Base-by-base conservation (phyloP, 2,329 filamentous ascomycete genomes). In the Penicillium nordicum region DNA sequence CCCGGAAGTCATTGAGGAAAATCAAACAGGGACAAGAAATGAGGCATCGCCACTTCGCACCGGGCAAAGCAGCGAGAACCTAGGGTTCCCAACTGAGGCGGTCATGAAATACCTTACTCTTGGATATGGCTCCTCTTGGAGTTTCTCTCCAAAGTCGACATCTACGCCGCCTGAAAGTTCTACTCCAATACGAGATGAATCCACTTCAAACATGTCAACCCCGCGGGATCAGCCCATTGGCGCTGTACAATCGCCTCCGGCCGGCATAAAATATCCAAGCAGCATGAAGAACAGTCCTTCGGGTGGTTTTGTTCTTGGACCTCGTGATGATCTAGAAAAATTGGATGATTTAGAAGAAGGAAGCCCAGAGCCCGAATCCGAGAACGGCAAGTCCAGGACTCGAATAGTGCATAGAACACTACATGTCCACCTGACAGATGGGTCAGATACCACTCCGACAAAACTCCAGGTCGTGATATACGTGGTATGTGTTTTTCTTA, bases 101-200 rank as follows among this genome's bases (percentile, higher is more conserved):
- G 69, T 80, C 55, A 76, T 80, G 67, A 81, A 79, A 59, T 77
- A 79, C 60, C 67, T 81, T 32, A 80, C 77, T 23, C 66, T 80
- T 23, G 79, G 79, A 9, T 81, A 81, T 66, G 78, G 78, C 16
- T 77, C 78, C 4, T 68, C 73, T 18, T 81, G 78, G 79, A 72
- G 75, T 18, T 67, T 76, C 49, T 71, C 74, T 29, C 67, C 72
- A 12, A 72, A 66, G 47, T 65, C 63, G 11, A 51, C 63, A 36
- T 61, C 63, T 14, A 55, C 67, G 4, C 62, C 69, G 53, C 62
- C 67, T 42, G 63, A 63, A 25, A 58, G 67, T 50, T 65, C 67
- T 51, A 62, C 64, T 55, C 60, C 68, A 37, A 66, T 61, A 42
- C 60, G 57, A 50, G 66, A 64, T 23, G 57, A 63, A 55, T 21